Evolutionary conservation across 2,329 filamentous ascomycete genomes (phyloP), one percentile per base, ranked within the genome.

Genomic region (Triangularia setosa): DNA sequence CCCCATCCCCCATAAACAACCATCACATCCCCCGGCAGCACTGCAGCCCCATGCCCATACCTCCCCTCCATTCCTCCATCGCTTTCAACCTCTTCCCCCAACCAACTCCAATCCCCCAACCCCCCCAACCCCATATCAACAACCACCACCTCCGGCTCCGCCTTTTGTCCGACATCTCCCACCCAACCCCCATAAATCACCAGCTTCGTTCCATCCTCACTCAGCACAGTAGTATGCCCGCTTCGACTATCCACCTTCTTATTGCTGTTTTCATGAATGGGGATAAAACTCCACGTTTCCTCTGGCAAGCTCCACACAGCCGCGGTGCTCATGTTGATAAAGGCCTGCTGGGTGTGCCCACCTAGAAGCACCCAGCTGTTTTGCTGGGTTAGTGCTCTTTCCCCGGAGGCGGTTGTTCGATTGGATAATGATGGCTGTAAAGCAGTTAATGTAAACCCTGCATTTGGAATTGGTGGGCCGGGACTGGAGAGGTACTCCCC

Each of bases 271-370:
- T 12, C n/a, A 7, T 28, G 79, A n/a, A 93, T 86, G 1, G 83
- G 81, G 25, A 96, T 80, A 74, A 94, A 97, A 27, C 87, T 89
- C 94, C 94, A 98, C 61, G 85, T 89, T 72, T 93, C 88, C 72
- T 96, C 90, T 0, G 94, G 94, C 6, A 97, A 80, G 61, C 88
- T 93, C 82, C 93, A 97, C 1, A 97, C 80, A 0, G 93, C 94
- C 1, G 94, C 86, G 53, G 92, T 91, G 63, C 92, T 96, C 90
- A 96, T 97, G 75, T 97, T 96, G 78, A 97, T 89, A 73, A 97
- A 97, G 0, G 93, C 93, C 16, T 81, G 77, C 69, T 87, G 82
- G 0, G 93, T 96, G 74, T 97, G 93, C 0, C 94, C 94, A 48
- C 93, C 94, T 16, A 97, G 79, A 23, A 97, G 78, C 12, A 97